Evolutionary conservation across 768 basidiomycete genomes (phyloP), one percentile per base, ranked within the genome.

Genomic region (Boletus bicolor): DNA sequence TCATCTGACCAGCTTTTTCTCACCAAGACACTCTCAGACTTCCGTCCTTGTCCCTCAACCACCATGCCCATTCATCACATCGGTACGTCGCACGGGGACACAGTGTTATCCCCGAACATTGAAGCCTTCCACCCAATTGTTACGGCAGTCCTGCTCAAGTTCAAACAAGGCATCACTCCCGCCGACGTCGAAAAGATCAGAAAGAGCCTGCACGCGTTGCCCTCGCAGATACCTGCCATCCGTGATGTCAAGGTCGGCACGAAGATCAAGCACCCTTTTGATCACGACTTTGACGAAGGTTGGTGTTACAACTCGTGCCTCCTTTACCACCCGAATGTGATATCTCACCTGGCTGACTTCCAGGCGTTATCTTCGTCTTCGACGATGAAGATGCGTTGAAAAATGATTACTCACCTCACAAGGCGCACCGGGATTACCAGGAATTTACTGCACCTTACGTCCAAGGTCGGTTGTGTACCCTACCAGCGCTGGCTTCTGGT

Each of bases 221-320:
- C 58, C n/a, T 59, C 58, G 0, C 43, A 41, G 57, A 58, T 68
- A 43, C 67, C 67, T 3, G 43, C 54, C 19, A 64, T 71, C 28
- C 51, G 51, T 30, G 32, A 28, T 19, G 0, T 67, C 35, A 49
- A 50, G 45, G 15, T 44, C 0, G 67, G 68, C 7, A 46, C 32
- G 6, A 65, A 32, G 34, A 30, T 67, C 39, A 58, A 43, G 21
- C 62, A 69, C 38, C 53, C 55, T 8, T 17, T 64, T 26, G 62
- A 61, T 38, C 69, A 53, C 8, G 62, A 58, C 47, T 71, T 46
- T 42, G 65, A 67, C 44, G 52, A 60, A 55, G 67, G 69, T 71
- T 19, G 14, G 42, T 30, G 11, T 12, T 24, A 14, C 26, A 7
- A 26, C 36, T 10, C 15, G 8, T 46, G 15, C 11, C 36, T n/a